These are phyloP conservation scores for Paecilomyces niveus DNA, from an alignment of 2,329 filamentous ascomycete species.

Conservation along the genomic window DNA sequence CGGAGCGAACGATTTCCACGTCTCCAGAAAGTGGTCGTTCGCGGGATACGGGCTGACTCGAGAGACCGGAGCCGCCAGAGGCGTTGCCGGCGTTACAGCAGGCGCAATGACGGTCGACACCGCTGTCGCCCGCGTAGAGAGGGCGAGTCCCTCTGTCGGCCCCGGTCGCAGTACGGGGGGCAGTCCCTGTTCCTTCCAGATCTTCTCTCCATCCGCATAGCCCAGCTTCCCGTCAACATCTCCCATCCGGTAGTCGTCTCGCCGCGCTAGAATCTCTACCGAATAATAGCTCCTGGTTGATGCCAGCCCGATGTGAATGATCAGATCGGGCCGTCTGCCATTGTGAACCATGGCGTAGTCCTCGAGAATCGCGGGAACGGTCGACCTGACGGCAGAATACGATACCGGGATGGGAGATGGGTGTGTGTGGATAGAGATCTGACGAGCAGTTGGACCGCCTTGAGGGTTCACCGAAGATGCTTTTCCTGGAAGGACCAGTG, in stretches of 20 bases:
- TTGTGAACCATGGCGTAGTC: slow-evolving; percentile 33
- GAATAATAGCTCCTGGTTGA: slow-evolving; percentile 58
- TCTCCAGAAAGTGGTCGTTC: slow-evolving; percentile 24
- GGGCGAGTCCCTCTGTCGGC: slow-evolving; percentile 6
- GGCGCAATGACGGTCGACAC: not conserved
- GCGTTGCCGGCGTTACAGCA: not conserved
- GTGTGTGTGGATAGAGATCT: slow-evolving; percentile 44
- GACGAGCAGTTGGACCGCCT: slow-evolving; percentile 15
- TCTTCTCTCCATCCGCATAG: slow-evolving; percentile 40
- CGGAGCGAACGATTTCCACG: slow-evolving; percentile 27
- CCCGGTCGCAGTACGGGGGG: slow-evolving; percentile 50
- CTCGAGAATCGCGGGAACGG: slow-evolving; percentile 58
- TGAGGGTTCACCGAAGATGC: slow-evolving; percentile 9
- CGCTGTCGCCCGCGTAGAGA: slow-evolving; percentile 1
- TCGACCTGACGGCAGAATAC: slow-evolving; percentile 58
- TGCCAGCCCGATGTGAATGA: slow-evolving; percentile 77
- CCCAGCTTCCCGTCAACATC: slow-evolving; percentile 58
- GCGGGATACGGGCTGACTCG: slow-evolving; percentile 20
- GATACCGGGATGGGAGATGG: slow-evolving; percentile 62
- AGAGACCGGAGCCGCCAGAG: not conserved
- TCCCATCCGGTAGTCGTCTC: slow-evolving; percentile 61
- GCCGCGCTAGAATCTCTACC: slow-evolving; percentile 63
- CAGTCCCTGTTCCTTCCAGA: slow-evolving; percentile 45
- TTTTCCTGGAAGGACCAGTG: slow-evolving; percentile 43
- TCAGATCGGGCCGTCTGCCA: slow-evolving; percentile 51